Percentiles rank a stretch among this genome's conserved stretches.
Conservation (phyloP, 1,284 basidiomycete genomes). For the Austroboletus rostrupii region DNA sequence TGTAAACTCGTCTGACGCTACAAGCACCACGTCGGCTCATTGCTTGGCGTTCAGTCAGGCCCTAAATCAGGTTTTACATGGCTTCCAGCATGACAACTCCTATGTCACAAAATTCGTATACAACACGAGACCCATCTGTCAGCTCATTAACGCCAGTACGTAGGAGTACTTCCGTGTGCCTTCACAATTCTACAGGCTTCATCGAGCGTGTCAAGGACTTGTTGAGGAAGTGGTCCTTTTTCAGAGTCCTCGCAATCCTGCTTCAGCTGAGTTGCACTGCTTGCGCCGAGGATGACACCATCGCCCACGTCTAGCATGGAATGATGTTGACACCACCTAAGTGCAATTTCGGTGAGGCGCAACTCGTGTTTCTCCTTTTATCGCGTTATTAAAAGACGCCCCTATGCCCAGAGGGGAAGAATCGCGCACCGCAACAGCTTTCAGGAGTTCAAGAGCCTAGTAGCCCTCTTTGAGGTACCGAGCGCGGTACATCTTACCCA, state of each 20-base stretch:
- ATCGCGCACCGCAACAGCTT: constrained; percentile 35
- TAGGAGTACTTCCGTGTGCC: constrained; percentile 36
- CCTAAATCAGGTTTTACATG: neutral
- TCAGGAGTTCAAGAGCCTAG: constrained; percentile 42
- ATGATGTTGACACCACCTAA: constrained; percentile 48
- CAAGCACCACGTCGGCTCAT: too few species aligned
- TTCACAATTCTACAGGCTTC: constrained; percentile 46
- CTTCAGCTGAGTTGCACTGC: constrained; percentile 34
- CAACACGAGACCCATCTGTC: neutral
- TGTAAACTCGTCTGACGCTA: neutral
- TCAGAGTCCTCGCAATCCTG: constrained; percentile 38
- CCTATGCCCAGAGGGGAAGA: neutral
- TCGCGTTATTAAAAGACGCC: neutral
- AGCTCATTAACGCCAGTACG: constrained; percentile 46
- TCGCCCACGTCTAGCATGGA: constrained; percentile 39
- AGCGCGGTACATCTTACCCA: constrained; percentile 39
- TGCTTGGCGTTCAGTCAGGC: neutral
- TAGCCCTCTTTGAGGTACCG: constrained; percentile 45
- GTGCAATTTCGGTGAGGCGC: constrained; percentile 41
- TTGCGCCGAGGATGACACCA: constrained; percentile 43
- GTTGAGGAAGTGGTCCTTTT: constrained; percentile 49
- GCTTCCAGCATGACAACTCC: neutral
- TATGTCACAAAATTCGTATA: neutral
- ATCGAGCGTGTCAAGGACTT: constrained; percentile 47
- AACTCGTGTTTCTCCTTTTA: constrained; percentile 36